Percentiles rank a stretch among this genome's conserved stretches.
Conservation (phyloP, 2,329 filamentous ascomycete genomes). For the Elsinoe arachidis region DNA sequence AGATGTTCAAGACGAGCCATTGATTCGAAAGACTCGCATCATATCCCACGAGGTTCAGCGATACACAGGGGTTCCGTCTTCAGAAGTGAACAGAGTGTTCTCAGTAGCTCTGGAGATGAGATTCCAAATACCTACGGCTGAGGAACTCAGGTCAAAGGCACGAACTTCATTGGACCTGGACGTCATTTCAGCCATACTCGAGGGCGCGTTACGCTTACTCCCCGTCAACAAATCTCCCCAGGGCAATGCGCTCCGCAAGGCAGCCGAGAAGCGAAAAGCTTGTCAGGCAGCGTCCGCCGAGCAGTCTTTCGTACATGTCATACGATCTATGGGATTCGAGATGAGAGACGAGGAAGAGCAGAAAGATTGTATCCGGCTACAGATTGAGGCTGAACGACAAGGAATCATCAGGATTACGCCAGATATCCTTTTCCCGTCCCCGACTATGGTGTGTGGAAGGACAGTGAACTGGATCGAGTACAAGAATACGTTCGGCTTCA, state of each 20-base stretch:
- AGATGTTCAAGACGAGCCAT: too few species aligned
- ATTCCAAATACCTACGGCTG: neutral
- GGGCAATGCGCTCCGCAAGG: neutral
- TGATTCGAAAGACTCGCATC: too few species aligned
- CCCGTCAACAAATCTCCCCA: neutral
- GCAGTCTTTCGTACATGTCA: neutral
- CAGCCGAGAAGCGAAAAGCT: neutral
- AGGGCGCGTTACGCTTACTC: neutral
- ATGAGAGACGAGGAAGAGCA: neutral
- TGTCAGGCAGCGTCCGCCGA: neutral
- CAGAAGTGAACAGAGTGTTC: neutral
- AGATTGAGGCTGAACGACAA: neutral
- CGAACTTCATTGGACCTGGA: neutral
- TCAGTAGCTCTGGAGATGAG: neutral
- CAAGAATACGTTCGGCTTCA: conserved; percentile 11
- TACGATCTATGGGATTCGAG: neutral
- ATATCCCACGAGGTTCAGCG: too few species aligned
- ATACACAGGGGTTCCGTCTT: neutral
- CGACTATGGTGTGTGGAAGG: neutral
- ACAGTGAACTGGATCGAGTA: neutral
- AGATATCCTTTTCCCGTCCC: neutral
- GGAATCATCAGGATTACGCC: neutral
- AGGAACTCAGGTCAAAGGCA: neutral
- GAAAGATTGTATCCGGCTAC: neutral
- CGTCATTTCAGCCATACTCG: neutral